Evolutionary conservation across 106 monocot species (phyloP).

Genomic region (Triglochin maritima): DNA sequence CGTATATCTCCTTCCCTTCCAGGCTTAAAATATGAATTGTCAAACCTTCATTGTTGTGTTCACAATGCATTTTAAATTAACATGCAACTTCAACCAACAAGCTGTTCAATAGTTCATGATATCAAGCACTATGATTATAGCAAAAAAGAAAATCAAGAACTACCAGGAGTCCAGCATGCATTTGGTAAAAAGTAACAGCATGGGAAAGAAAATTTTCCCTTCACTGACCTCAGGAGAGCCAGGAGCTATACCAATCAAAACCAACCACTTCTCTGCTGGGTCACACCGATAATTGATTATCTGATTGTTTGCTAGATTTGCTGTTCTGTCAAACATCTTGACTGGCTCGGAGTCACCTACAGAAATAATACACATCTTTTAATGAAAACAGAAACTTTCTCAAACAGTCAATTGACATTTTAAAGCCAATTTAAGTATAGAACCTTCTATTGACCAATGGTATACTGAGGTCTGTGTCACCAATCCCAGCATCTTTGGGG

Average conservation of each 20-base stretch:
- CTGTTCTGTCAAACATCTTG: constrained; percentile 93
- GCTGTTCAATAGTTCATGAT: neutral
- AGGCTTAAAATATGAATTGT: too few relatives aligned
- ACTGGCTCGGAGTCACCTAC: constrained; percentile 81
- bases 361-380: neutral
- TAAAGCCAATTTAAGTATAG: neutral
- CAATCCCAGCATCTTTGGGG: constrained; percentile 79
- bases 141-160: neutral
- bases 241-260: constrained; percentile 95
- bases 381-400: neutral
- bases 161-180: neutral
- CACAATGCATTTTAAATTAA: too few relatives aligned
- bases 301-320: constrained; percentile 86
- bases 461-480: constrained; percentile 86
- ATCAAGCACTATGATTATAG: neutral
- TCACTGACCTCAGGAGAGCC: constrained; percentile 76
- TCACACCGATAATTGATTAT: constrained; percentile 97
- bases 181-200: neutral
- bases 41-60: too few relatives aligned
- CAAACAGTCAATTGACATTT: neutral
- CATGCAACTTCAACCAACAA: too few relatives aligned
- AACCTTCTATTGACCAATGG: constrained; percentile 97
- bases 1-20: too few relatives aligned
- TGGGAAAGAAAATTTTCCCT: neutral
- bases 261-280: constrained; percentile 92